Conservation (phyloP, 2,329 filamentous ascomycete species). For the Pseudocercospora vitis region DNA sequence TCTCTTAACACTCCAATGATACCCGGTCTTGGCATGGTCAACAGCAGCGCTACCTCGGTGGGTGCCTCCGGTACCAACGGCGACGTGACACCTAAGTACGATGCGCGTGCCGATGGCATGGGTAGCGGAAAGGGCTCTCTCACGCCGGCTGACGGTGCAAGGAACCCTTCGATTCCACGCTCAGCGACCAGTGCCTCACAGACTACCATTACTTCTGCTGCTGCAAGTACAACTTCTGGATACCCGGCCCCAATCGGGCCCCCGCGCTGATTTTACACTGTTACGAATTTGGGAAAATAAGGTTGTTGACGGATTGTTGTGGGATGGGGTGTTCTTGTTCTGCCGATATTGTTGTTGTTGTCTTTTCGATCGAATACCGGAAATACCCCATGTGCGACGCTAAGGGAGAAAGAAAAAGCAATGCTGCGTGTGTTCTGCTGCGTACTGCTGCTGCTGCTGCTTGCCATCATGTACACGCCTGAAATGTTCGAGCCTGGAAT, state of each 20-base stretch:
- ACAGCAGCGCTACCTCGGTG: constrained; percentile 21
- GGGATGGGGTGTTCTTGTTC: constrained; percentile 2
- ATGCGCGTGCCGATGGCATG: constrained; percentile 27
- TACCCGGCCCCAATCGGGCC: constrained; percentile 43
- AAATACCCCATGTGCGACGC: constrained; percentile 23
- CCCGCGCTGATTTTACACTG: constrained; percentile 36
- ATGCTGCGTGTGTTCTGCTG: constrained; percentile 17
- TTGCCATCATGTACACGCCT: constrained; percentile 5
- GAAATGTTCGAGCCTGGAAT: constrained; percentile 3
- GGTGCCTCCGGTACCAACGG: constrained; percentile 29
- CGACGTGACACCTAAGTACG: constrained; percentile 40
- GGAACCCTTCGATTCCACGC: constrained; percentile 25
- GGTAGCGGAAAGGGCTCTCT: constrained; percentile 27
- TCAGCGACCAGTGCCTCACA: constrained; percentile 24
- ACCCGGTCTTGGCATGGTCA: constrained; percentile 41
- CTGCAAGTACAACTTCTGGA: constrained; percentile 38
- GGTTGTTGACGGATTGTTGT: constrained; percentile 15
- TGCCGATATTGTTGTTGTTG: constrained; percentile 4
- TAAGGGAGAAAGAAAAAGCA: constrained; percentile 22
- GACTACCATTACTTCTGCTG: constrained; percentile 25
- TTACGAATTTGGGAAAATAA: constrained; percentile 15
- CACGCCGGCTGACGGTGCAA: constrained; percentile 22
- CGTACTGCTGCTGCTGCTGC: constrained; percentile 4
- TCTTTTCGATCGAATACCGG: constrained; percentile 20
- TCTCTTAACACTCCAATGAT: constrained; percentile 42